phyloP scores from a whole-genome alignment of 2,329 filamentous ascomycete species.

The Talaromyces sp. region DNA sequence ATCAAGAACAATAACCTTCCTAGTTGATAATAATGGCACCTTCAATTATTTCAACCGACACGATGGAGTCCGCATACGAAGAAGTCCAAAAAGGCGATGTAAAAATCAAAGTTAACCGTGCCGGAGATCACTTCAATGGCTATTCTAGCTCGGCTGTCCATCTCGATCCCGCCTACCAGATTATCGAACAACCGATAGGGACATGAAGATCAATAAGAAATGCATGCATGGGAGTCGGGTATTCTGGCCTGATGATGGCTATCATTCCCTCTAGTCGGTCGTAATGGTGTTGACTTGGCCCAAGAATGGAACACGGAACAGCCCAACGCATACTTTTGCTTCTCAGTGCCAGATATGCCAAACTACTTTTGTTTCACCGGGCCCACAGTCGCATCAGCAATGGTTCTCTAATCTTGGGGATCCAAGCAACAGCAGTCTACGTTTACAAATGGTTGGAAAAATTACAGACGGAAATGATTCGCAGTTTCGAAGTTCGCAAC shows the following conservation, averaged over 20 bases:
- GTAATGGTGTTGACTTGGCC: slow-evolving; percentile 37
- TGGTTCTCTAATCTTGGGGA: slow-evolving; percentile 17
- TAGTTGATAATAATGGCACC: slow-evolving; percentile 2
- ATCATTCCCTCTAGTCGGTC: slow-evolving; percentile 39
- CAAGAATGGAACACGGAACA: slow-evolving; percentile 39
- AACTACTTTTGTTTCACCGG: slow-evolving; percentile 39
- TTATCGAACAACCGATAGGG: slow-evolving; percentile 18
- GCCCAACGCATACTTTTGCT: slow-evolving; percentile 42
- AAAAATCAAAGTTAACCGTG: not conserved
- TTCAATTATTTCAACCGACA: not conserved
- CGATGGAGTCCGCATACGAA: not conserved
- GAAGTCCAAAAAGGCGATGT: not conserved
- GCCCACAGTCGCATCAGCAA: slow-evolving; percentile 39
- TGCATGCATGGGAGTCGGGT: slow-evolving; percentile 18
- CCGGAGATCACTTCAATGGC: not conserved
- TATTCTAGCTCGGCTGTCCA: not conserved
- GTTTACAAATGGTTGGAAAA: slow-evolving; percentile 6
- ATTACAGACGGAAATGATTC: slow-evolving; percentile 8
- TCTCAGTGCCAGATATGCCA: slow-evolving; percentile 44
- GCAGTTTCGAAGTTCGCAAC: not conserved
- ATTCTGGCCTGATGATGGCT: slow-evolving; percentile 20
- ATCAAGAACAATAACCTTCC: not conserved
- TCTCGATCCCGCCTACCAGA: slow-evolving; percentile 4
- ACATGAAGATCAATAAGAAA: slow-evolving; percentile 17
- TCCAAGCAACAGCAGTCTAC: slow-evolving; percentile 3